phyloP scores from a whole-genome alignment of 2,329 filamentous ascomycete genomes.

The Neonectria ditissima region DNA sequence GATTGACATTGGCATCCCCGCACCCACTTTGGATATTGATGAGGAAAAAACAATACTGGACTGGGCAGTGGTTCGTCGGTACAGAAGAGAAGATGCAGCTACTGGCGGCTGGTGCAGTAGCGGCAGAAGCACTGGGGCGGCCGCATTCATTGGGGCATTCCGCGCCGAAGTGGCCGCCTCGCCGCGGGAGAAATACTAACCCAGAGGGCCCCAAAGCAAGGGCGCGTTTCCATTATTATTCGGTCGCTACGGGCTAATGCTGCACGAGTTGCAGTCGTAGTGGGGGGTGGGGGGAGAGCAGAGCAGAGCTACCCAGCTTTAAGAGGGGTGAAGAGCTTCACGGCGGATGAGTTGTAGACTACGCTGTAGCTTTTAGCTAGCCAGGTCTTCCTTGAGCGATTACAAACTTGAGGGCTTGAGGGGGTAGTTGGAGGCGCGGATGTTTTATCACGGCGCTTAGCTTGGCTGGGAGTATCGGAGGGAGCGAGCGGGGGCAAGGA shows the following conservation, averaged over 20 bases:
- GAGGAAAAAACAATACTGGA: constrained; percentile 16
- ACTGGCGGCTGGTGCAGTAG: constrained; percentile 44
- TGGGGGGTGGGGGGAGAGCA: constrained; percentile 39
- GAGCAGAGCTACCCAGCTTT: constrained; percentile 38
- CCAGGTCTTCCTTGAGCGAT: constrained; percentile 12
- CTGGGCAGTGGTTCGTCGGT: constrained; percentile 24
- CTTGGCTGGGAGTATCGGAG: background rate
- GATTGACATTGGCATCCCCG: constrained; percentile 13
- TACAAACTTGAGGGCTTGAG: background rate
- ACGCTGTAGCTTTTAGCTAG: constrained; percentile 3
- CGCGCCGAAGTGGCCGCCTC: constrained; percentile 40
- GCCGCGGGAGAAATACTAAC: constrained; percentile 3
- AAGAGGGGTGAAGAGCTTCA: constrained; percentile 29
- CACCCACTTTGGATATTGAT: constrained; percentile 9
- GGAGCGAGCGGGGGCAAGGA: background rate
- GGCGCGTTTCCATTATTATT: background rate
- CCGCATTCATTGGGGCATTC: constrained; percentile 29
- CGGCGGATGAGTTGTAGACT: background rate
- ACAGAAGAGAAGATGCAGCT: constrained; percentile 29
- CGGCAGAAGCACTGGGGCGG: constrained; percentile 37
- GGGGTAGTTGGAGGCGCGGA: background rate
- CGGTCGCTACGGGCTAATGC: background rate
- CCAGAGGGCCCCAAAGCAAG: background rate
- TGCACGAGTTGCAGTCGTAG: constrained; percentile 17
- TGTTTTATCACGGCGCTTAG: constrained; percentile 1